Evolutionary conservation across 805 yeast species (phyloP).

Genomic region (Nakazawaea ernobii): DNA sequence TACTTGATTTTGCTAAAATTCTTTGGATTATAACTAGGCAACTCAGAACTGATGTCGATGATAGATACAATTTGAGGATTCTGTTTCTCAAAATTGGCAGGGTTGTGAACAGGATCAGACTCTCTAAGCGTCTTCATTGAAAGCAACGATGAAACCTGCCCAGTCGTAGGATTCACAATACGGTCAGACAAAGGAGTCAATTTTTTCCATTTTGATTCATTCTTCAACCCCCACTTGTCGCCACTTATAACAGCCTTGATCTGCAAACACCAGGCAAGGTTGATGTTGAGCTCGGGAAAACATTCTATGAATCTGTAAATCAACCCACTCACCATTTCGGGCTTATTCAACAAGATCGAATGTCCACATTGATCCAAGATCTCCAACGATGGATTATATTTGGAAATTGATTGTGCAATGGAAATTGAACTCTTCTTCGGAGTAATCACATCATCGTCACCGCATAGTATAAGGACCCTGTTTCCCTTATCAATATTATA

Average conservation of each 20-base stretch:
- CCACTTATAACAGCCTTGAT: slow-evolving; percentile 58
- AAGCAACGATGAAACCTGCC: slow-evolving; percentile 40
- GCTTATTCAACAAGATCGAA: slow-evolving; percentile 55
- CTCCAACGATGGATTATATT: slow-evolving; percentile 26
- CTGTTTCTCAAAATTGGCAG: slow-evolving; percentile 40
- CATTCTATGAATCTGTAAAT: slow-evolving; percentile 51
- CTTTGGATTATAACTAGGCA: slow-evolving; percentile 66
- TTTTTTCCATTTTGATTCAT: slow-evolving; percentile 65
- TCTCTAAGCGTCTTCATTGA: slow-evolving; percentile 76
- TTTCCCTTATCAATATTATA: slow-evolving; percentile 28
- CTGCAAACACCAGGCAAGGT: slow-evolving; percentile 67
- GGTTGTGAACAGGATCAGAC: slow-evolving; percentile 57
- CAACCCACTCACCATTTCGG: slow-evolving; percentile 57
- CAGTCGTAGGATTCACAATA: slow-evolving; percentile 26
- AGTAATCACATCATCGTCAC: slow-evolving; percentile 51
- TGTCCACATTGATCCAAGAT: slow-evolving; percentile 55
- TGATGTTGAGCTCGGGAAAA: slow-evolving; percentile 46
- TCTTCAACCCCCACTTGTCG: slow-evolving; percentile 76
- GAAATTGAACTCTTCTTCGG: slow-evolving; percentile 34
- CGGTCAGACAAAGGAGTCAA: slow-evolving; percentile 45
- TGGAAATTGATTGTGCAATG: slow-evolving; percentile 23
- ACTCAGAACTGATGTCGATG: slow-evolving; percentile 63
- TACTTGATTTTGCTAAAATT: slow-evolving; percentile 49
- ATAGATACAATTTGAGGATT: slow-evolving; percentile 52
- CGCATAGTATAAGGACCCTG: slow-evolving; percentile 54